phyloP scores from a whole-genome alignment of 2,329 filamentous ascomycete genomes.

The Zymoseptoria brevis region DNA sequence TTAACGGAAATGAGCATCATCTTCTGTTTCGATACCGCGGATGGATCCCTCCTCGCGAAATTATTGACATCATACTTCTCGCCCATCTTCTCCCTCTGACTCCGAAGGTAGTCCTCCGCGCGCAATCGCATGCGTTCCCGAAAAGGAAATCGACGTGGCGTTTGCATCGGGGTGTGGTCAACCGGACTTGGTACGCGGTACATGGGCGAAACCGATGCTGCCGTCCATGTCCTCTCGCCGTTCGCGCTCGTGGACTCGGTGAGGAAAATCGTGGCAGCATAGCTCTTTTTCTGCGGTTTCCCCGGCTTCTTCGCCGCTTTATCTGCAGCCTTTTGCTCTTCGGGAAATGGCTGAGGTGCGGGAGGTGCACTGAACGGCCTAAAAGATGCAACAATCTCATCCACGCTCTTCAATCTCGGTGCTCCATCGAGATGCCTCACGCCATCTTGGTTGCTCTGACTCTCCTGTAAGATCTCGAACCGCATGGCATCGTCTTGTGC shows the following conservation, averaged over 20 bases:
- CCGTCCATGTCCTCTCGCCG: constrained; percentile 46
- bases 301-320: constrained; percentile 11
- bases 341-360: constrained; percentile 52
- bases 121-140: constrained; percentile 62
- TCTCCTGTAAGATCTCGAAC: constrained; percentile 33
- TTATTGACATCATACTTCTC: constrained; percentile 2
- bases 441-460: constrained; percentile 26
- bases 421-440: constrained; percentile 25
- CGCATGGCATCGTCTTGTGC: constrained; percentile 30
- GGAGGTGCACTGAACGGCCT: constrained; percentile 81
- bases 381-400: constrained; percentile 40
- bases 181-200: constrained; percentile 32
- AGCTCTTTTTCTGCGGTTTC: constrained; percentile 21
- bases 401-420: constrained; percentile 28
- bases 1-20: constrained; percentile 86
- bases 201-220: constrained; percentile 43
- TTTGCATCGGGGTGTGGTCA: constrained; percentile 25
- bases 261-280: constrained; percentile 44
- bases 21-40: constrained; percentile 22
- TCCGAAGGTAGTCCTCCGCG: constrained; percentile 45
- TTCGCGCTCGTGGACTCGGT: constrained; percentile 46
- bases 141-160: constrained; percentile 43
- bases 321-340: constrained; percentile 7
- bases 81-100: constrained; percentile 12
- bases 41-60: constrained; percentile 14